Evolutionary conservation across 176 grass and related monocot genomes (phyloP).

Genomic region (Luzula sylvatica): DNA sequence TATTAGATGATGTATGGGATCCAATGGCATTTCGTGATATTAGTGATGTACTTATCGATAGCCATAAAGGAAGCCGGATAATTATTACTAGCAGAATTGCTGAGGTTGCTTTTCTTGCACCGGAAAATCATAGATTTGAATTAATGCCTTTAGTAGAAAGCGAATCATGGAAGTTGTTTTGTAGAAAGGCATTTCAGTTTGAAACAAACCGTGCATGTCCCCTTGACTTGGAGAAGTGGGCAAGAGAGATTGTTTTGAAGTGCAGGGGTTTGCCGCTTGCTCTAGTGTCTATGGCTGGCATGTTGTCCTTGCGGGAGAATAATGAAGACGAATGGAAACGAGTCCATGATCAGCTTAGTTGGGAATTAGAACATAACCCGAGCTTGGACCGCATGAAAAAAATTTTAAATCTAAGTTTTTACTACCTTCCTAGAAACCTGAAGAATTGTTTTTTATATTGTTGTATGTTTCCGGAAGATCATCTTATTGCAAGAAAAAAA

Average conservation of each 20-base stretch:
- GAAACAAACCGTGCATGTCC: background rate
- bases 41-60: background rate
- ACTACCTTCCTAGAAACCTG: conserved; percentile 13
- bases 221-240: background rate
- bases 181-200: conserved; percentile 7
- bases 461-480: conserved; percentile 21
- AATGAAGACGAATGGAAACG: conserved; percentile 15
- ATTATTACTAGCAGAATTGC: conserved; percentile 21
- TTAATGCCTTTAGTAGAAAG: conserved; percentile 8
- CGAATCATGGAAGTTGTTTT: conserved; percentile 8
- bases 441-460: conserved; percentile 40
- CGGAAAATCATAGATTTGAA: conserved; percentile 4
- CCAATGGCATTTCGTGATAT: background rate
- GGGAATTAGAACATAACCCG: conserved; percentile 14
- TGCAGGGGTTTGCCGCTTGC: conserved; percentile 21
- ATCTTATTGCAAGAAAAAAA: background rate
- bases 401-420: conserved; percentile 18
- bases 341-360: conserved; percentile 19
- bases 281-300: conserved; percentile 12
- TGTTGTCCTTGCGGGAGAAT: conserved; percentile 1
- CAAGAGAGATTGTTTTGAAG: conserved; percentile 17
- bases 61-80: background rate
- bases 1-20: conserved; percentile 15
- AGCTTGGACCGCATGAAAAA: conserved; percentile 16
- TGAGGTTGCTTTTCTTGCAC: conserved; percentile 11